Conservation (phyloP, 352 stramenopile species). For the Globisporangium parvum region DNA sequence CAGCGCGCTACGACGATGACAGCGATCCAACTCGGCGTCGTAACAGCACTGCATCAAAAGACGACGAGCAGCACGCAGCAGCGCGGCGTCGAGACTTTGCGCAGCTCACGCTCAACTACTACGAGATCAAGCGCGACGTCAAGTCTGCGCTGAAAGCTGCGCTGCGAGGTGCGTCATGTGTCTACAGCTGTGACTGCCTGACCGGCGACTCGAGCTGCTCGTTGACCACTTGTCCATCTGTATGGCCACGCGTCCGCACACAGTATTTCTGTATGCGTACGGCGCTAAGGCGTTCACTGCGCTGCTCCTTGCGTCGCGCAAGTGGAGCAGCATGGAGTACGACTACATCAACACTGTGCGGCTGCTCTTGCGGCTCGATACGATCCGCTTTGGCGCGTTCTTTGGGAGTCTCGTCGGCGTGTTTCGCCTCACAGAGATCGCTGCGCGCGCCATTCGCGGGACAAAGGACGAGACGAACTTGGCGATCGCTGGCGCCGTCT, state of each 20-base stretch:
- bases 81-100: conserved; percentile 30
- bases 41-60: not conserved
- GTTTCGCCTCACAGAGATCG: conserved; percentile 61
- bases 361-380: conserved; percentile 57
- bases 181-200: not conserved
- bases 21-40: not conserved
- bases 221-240: not conserved
- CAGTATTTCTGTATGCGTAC: conserved; percentile 69
- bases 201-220: not conserved
- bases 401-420: conserved; percentile 67
- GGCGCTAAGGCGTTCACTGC: conserved; percentile 80
- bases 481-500: conserved; percentile 57
- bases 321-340: conserved; percentile 72
- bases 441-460: conserved; percentile 32
- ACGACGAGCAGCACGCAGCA: conserved; percentile 21
- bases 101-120: conserved; percentile 24
- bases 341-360: conserved; percentile 71
- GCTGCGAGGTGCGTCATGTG: conserved; percentile 16
- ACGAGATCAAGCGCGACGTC: conserved; percentile 36
- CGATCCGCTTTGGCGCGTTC: conserved; percentile 75
- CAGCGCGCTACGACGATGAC: conserved; percentile 11
- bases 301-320: conserved; percentile 66
- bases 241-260: not conserved
- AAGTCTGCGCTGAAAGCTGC: conserved; percentile 41
- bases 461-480: conserved; percentile 51